Evolutionary conservation across 495 filamentous ascomycete species (phyloP), one percentile per base, ranked within the genome.

Genomic region (Neurospora discreta): DNA sequence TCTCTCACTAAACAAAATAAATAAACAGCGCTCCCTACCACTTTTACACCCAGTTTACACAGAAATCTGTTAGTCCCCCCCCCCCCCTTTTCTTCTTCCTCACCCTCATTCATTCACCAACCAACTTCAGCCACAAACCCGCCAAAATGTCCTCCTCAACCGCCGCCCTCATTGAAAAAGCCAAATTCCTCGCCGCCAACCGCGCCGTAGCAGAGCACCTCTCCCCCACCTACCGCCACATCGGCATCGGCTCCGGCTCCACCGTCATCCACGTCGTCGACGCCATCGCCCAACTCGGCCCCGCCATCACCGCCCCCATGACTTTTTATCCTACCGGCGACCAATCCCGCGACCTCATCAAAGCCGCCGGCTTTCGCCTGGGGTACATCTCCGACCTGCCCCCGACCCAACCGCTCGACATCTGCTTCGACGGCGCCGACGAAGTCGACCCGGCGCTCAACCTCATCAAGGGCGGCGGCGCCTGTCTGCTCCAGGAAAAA

Each of bases 401-500:
- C 23, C 83, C 87, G 20, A 86, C 82, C 20, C 76, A 84, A 18
- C 75, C 72, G 68, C 78, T 85, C 16, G 94, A 97, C 77, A 90
- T 98, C 39, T 90, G 90, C 39, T 98, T 98, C 76, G 95, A 98
- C 81, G 95, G 95, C 43, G 96, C 95, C 30, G 95, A 99, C 80
- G 95, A 99, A 84, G 93, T 99, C 38, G 95, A 99, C 80, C 92
- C 92, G 30, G 92, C 94, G 44, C 81, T 99, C 69, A 99, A 98
- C 82, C 92, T 93, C 78, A 97, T 99, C 82, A 99, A 99, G 84
- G 95, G 95, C 65, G 95, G 95, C 18, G 95, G 95, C 60, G 95
- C 94, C 38, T 99, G 96, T 81, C 82, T 98, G 72, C 98, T 97
- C 86, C 96, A 98, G 82, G 95, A 99, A 85, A 99, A 99, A 84